These are phyloP conservation scores for Oxyria digyna DNA, from an alignment of 148 eudicot genomes.

Conservation along the genomic window DNA sequence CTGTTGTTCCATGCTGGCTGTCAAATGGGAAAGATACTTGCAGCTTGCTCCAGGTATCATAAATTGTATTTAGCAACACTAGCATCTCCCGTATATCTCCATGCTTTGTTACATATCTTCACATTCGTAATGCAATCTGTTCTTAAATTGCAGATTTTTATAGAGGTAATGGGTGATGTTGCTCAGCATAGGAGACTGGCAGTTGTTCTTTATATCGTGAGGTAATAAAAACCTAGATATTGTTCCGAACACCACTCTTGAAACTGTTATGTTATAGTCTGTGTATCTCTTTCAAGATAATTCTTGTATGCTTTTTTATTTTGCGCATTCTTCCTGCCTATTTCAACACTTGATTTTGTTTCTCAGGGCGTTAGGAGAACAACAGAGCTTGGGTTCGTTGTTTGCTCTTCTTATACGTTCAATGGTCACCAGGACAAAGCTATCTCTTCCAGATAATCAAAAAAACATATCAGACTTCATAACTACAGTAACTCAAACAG, in stretches of 20 bases:
- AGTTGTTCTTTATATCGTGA: conserved; percentile 51
- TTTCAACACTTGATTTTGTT: background rate
- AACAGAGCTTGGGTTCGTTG: conserved; percentile 57
- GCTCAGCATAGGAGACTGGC: conserved; percentile 63
- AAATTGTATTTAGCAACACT: background rate
- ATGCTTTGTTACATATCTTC: background rate
- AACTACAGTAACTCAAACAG: conserved; percentile 20
- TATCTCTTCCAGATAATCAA: conserved; percentile 15
- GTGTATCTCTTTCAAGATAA: too few species aligned
- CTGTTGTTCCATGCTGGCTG: conserved; percentile 77
- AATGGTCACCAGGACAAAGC: conserved; percentile 34
- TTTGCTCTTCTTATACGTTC: conserved; percentile 69
- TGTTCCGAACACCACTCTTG: background rate
- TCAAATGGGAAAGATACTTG: conserved; percentile 33
- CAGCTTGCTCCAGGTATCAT: conserved; percentile 53
- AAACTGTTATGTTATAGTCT: background rate
- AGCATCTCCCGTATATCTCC: background rate
- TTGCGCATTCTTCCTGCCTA: background rate
- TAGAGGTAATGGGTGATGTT: conserved; percentile 57
- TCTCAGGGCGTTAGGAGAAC: conserved; percentile 68
- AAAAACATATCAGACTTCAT: conserved; percentile 22
- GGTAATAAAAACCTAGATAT: conserved; percentile 17
- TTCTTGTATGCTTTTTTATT: background rate
- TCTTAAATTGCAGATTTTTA: conserved; percentile 42
- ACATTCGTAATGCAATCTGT: background rate